Percentiles rank a stretch among this genome's conserved stretches.
Evolutionary conservation across 2,329 filamentous ascomycete species (phyloP).

Genomic region (Canariomyces notabilis): DNA sequence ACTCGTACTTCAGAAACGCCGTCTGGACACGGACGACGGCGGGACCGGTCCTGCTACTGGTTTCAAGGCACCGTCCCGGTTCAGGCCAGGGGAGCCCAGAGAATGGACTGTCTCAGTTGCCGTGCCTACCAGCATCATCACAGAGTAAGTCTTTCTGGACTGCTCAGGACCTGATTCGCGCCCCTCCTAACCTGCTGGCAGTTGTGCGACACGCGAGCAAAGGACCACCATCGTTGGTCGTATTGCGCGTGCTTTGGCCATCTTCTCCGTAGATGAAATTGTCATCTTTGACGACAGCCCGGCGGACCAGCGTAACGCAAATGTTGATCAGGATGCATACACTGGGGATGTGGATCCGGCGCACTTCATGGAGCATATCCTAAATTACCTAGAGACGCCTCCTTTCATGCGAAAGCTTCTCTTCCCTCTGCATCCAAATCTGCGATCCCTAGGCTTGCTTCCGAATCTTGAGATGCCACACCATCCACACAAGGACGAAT

Average conservation of each 20-base stretch:
- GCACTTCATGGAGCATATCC: conserved; percentile 73
- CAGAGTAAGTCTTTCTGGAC: conserved; percentile 49
- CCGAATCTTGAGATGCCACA: conserved; percentile 81
- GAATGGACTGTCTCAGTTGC: conserved; percentile 73
- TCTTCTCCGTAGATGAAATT: conserved; percentile 81
- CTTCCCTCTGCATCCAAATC: conserved; percentile 74
- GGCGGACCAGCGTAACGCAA: conserved; percentile 38
- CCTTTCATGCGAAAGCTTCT: conserved; percentile 72
- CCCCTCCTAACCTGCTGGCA: conserved; percentile 32
- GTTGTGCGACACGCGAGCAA: conserved; percentile 67
- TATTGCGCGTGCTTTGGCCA: conserved; percentile 73
- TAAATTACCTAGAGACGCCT: conserved; percentile 79
- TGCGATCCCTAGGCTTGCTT: conserved; percentile 66
- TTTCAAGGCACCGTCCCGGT: conserved; percentile 65
- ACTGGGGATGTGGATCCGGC: conserved; percentile 71
- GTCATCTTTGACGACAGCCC: conserved; percentile 72
- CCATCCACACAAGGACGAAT: conserved; percentile 70
- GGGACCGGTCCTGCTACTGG: conserved; percentile 41
- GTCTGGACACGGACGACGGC: conserved; percentile 37
- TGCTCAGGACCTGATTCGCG: background rate
- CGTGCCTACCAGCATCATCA: conserved; percentile 70
- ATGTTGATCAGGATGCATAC: conserved; percentile 48
- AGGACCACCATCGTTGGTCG: conserved; percentile 68
- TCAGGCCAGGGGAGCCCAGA: conserved; percentile 59
- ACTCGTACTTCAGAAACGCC: conserved; percentile 43